Evolutionary conservation across 2,329 filamentous ascomycete genomes (phyloP).

Genomic region (Aureobasidium uvarum): DNA sequence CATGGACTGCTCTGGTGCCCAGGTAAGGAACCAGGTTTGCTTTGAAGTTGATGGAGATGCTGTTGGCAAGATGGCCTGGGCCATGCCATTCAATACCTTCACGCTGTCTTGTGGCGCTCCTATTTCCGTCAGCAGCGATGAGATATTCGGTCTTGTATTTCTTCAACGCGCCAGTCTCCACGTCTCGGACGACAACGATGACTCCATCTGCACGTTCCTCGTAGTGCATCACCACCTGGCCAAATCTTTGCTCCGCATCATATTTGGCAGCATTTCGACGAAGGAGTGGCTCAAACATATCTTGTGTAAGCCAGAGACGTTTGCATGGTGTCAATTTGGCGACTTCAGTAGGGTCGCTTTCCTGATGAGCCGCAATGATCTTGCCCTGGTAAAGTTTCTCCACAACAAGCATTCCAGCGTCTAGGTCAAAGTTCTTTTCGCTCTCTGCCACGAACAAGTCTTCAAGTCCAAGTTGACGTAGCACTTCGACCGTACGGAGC

Average conservation of each 20-base stretch:
- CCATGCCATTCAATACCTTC: conserved; percentile 30
- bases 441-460: conserved; percentile 30
- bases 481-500: conserved; percentile 32
- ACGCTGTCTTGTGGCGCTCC: conserved; percentile 27
- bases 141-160: conserved; percentile 30
- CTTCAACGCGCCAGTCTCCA: conserved; percentile 14
- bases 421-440: conserved; percentile 31
- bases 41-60: conserved; percentile 33
- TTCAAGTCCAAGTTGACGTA: conserved; percentile 32
- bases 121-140: conserved; percentile 30
- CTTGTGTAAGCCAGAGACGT: conserved; percentile 32
- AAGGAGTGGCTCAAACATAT: conserved; percentile 33
- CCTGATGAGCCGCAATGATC: conserved; percentile 1
- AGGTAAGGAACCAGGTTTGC: conserved; percentile 28
- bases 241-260: conserved; percentile 30
- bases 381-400: conserved; percentile 32
- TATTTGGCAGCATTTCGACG: conserved; percentile 28
- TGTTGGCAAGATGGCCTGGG: conserved; percentile 30
- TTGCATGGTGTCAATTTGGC: conserved; percentile 30
- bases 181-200: conserved; percentile 27
- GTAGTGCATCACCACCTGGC: conserved; percentile 29
- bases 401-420: conserved; percentile 30
- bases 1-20: conserved; percentile 28
- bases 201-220: conserved; percentile 29
- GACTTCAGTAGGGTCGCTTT: conserved; percentile 25